Evolutionary conservation across 1,284 basidiomycete species (phyloP).

Genomic region (Fomes fomentarius): DNA sequence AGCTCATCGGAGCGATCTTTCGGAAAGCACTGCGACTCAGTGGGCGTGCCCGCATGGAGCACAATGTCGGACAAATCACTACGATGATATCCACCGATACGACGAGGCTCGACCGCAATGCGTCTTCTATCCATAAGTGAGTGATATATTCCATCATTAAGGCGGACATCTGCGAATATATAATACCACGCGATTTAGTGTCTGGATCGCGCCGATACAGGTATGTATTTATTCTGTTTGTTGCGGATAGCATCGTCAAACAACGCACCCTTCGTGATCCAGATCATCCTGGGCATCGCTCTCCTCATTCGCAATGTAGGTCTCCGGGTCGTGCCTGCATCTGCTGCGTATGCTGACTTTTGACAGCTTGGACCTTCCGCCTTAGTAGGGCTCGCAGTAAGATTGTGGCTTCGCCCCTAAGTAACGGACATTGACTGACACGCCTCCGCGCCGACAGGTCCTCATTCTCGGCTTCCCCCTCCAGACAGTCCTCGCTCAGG

Average conservation of each 20-base stretch:
- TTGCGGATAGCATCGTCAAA: too few species aligned
- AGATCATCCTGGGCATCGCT: slow-evolving; percentile 64
- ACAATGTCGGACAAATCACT: slow-evolving; percentile 69
- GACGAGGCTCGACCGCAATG: slow-evolving; percentile 52
- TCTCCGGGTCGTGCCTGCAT: background rate
- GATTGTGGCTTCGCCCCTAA: slow-evolving; percentile 26
- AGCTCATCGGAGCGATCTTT: slow-evolving; percentile 72
- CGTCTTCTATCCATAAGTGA: slow-evolving; percentile 53
- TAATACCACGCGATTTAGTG: slow-evolving; percentile 41
- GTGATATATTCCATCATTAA: slow-evolving; percentile 25
- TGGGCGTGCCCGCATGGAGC: slow-evolving; percentile 60
- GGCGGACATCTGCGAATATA: too few species aligned
- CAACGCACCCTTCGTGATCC: too few species aligned
- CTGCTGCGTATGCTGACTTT: background rate
- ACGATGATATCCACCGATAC: slow-evolving; percentile 73
- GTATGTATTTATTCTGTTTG: slow-evolving; percentile 27
- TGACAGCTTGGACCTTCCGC: slow-evolving; percentile 67
- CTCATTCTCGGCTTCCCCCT: slow-evolving; percentile 64
- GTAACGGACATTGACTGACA: too few species aligned
- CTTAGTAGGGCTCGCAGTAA: slow-evolving; percentile 69
- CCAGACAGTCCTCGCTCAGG: slow-evolving; percentile 62
- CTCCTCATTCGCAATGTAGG: slow-evolving; percentile 64
- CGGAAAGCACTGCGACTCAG: slow-evolving; percentile 73
- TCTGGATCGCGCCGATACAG: slow-evolving; percentile 63
- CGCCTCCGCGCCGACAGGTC: slow-evolving; percentile 41